phyloP scores from a whole-genome alignment of 768 basidiomycete genomes.

The Kwoniella dendrophila region DNA sequence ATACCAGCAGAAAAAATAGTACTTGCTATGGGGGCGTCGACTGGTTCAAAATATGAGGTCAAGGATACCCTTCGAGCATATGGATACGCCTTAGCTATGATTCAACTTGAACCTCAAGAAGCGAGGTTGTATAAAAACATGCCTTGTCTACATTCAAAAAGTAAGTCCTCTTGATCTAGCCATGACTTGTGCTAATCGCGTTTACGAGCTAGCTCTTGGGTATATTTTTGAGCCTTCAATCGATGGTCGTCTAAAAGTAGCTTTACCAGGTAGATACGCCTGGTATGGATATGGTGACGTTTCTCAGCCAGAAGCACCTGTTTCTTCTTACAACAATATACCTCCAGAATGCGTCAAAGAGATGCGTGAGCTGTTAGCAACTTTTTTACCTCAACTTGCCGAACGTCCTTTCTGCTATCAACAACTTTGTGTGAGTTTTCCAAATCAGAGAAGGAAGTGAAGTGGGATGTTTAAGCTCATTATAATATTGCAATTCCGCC shows the following conservation, averaged over 20 bases:
- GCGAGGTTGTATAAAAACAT: constrained; percentile 3
- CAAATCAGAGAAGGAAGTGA: neutral
- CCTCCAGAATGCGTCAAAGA: neutral
- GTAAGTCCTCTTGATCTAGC: neutral
- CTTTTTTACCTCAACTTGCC: constrained; percentile 2
- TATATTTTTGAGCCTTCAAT: constrained; percentile 9
- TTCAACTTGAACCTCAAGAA: constrained; percentile 8
- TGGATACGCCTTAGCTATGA: constrained; percentile 8
- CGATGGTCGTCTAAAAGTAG: constrained; percentile 6
- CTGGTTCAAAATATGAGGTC: neutral
- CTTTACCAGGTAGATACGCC: constrained; percentile 9
- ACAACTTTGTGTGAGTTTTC: constrained; percentile 3
- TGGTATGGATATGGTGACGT: constrained; percentile 3
- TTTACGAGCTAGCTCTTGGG: neutral
- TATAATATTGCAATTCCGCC: neutral
- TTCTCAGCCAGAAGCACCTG: constrained; percentile 4
- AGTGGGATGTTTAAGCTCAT: neutral
- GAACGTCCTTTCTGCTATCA: constrained; percentile 4
- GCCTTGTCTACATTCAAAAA: constrained; percentile 7
- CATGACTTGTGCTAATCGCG: neutral
- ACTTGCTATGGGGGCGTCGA: constrained; percentile 3
- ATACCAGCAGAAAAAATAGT: constrained; percentile 5
- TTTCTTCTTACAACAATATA: constrained; percentile 10
- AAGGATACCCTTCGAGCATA: constrained; percentile 8
- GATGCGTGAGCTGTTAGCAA: constrained; percentile 5